Evolutionary conservation across 2,329 filamentous ascomycete species (phyloP), one percentile per base, ranked within the genome.

Genomic region (Colletotrichum tabaci): DNA sequence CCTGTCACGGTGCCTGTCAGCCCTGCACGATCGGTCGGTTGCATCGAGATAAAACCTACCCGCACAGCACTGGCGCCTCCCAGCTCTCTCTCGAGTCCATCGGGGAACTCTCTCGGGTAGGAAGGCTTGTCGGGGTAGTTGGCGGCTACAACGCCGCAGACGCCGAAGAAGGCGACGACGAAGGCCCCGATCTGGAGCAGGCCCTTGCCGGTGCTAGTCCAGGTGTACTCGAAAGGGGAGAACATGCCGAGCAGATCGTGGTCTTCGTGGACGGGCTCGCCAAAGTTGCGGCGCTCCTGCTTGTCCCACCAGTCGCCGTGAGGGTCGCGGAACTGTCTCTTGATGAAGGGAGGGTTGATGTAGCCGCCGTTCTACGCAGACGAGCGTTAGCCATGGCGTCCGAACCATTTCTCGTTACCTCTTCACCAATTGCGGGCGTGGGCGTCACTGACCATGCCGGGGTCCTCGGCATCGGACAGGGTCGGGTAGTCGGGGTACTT

Each of bases 261-360:
- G 83, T 99, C 96, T 84, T 99, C 97, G 83, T 99, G 96, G 63
- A 97, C 91, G 15, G 96, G 94, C 84, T 99, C 97, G 83, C 95
- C 95, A 81, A 94, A 98, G 88, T 99, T 98, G 79, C 96, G 91
- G 81, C 95, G 92, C 84, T 98, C 96, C 85, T 99, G 96, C 83
- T 95, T 93, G 84, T 99, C 96, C 94, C 95, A 98, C 94, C 95
- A 99, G 80, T 94, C 92, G 80, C 84, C 96, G 82, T 98, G 90
- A 46, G 97, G 96, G 83, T 98, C 96, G 81, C 96, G 94, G 85
- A 94, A 93, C 82, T 95, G 92, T 77, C 96, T 93, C 88, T 98
- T 98, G 83, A 96, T 86, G 66, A 88, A 84, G 16, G 91, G 90
- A 70, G 94, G 93, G 84, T 95, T 94, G 79, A 93, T 88, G 82